Conservation (phyloP, 2,329 filamentous ascomycete genomes). For the Thelonectria olida region DNA sequence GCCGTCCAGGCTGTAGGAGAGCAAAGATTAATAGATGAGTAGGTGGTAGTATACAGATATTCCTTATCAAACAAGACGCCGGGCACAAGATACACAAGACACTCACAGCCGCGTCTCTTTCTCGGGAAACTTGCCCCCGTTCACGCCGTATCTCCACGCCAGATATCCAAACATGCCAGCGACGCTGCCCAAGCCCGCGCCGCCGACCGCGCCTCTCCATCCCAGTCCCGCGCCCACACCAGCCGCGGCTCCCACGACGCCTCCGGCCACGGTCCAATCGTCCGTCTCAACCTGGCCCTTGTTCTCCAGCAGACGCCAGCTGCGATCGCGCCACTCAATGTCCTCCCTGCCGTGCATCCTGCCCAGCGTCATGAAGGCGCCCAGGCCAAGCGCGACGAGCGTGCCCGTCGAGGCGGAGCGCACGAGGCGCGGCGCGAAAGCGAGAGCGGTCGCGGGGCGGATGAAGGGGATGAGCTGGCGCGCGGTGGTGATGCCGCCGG, state of each 20-base stretch:
- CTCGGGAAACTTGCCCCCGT: slow-evolving; percentile 52
- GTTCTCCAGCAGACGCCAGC: slow-evolving; percentile 69
- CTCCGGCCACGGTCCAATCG: slow-evolving; percentile 61
- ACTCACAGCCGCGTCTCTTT: slow-evolving; percentile 19
- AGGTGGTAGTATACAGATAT: not conserved
- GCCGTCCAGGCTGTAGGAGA: slow-evolving; percentile 43
- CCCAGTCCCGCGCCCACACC: slow-evolving; percentile 45
- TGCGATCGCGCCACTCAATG: slow-evolving; percentile 72
- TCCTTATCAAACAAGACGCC: not conserved
- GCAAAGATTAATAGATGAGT: not conserved
- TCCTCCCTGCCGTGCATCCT: slow-evolving; percentile 65
- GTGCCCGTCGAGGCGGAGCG: slow-evolving; percentile 56
- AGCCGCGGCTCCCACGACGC: slow-evolving; percentile 46
- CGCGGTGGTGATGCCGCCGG: slow-evolving; percentile 49
- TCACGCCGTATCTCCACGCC: slow-evolving; percentile 59
- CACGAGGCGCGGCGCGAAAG: slow-evolving; percentile 51
- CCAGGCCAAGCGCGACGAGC: slow-evolving; percentile 54
- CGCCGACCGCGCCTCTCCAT: slow-evolving; percentile 54
- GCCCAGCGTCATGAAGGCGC: slow-evolving; percentile 53
- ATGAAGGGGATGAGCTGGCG: slow-evolving; percentile 42
- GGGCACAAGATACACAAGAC: not conserved
- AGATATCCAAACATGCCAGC: slow-evolving; percentile 59
- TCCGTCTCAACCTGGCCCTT: slow-evolving; percentile 65
- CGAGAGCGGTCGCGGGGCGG: slow-evolving; percentile 40
- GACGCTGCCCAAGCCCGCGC: slow-evolving; percentile 58